Base-by-base conservation (phyloP, 352 stramenopile species). In the Phytophthora tentaculata region DNA sequence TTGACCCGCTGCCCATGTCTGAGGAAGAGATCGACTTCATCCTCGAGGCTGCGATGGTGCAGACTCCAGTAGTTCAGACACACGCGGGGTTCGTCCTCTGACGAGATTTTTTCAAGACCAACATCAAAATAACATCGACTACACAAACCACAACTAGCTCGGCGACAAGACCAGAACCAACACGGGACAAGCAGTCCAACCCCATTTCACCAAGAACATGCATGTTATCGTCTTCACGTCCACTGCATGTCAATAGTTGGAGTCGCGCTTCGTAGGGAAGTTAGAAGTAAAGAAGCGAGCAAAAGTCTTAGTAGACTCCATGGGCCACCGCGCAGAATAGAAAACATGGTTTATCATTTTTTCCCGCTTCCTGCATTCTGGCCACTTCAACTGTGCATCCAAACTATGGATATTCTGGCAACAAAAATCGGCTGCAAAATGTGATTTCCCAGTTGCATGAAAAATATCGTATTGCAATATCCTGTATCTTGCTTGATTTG, bases 21-120 rank as follows among this genome's bases (percentile, higher is more conserved):
- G 72, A 76, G 55, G 75, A 80, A 51, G 75, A 83, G 43, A 80
- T 83, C 48, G 72, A 83, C 61, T 64, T 76, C 12, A 77, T 83
- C 41, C 64, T 83, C n/a, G 75, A 83, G 35, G 71, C 61, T 12
- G 70, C 74, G 6, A 76, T 74, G 55, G 37, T 73, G 17, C 73
- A 64, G 22, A 5, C 65, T 47, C 51, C 64, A 52, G 41, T 56
- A 37, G 28, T 58, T 19, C 71, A 69, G 60, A 65, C 64, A 4
- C 50, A 73, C 8, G 32, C 44, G 8, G 64, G 52, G 10, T 66
- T 71, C 60, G 69, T 81, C 16, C 59, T 81, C 12, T 80, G 61
- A 70, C 32, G 51, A 48, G 7, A 19, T 16, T 6, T 32, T 39
- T 8, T 47, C 17, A 32, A 41, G n/a, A 29, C 17, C 32, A 58